These are phyloP conservation scores for Cercospora sesami DNA, from an alignment of 2,329 filamentous ascomycete genomes.

Conservation along the genomic window DNA sequence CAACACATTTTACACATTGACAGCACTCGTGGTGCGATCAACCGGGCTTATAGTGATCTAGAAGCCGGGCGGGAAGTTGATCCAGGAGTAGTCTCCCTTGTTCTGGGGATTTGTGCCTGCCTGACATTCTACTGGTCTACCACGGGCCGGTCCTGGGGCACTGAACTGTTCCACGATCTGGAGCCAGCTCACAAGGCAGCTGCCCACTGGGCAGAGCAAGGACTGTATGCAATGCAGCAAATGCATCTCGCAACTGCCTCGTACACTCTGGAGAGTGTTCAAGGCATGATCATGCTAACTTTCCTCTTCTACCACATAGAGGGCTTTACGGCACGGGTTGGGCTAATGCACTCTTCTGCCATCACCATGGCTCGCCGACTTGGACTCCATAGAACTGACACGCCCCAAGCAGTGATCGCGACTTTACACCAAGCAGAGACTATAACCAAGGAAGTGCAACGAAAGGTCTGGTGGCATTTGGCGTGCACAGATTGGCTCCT, in stretches of 20 bases:
- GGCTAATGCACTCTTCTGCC: conserved; percentile 27
- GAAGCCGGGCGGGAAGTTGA: conserved; percentile 10
- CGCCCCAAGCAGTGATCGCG: conserved; percentile 1
- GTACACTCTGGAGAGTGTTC: conserved; percentile 31
- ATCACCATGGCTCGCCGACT: conserved; percentile 30
- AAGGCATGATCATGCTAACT: conserved; percentile 33
- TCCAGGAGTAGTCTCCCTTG: conserved; percentile 15
- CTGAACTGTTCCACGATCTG: conserved; percentile 8
- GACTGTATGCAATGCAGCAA: conserved; percentile 22
- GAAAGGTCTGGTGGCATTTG: conserved; percentile 37
- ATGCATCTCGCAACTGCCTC: conserved; percentile 9
- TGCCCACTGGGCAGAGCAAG: conserved; percentile 19
- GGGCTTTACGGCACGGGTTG: conserved; percentile 28
- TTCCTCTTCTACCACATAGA: conserved; percentile 37
- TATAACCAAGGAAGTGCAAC: conserved; percentile 30
- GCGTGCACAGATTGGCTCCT: conserved; percentile 36
- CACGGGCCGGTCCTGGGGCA: conserved; percentile 10
- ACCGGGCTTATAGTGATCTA: conserved; percentile 23
- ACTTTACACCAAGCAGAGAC: conserved; percentile 18
- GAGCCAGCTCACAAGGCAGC: conserved; percentile 18
- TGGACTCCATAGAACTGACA: conserved; percentile 30
- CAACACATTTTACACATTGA: conserved; percentile 34
- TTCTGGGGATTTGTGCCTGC: conserved; percentile 21
- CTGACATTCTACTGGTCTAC: conserved; percentile 21
- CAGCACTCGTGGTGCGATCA: conserved; percentile 21